These are phyloP conservation scores for Aquanectria penicillioides DNA, from an alignment of 2,329 filamentous ascomycete genomes.

Conservation along the genomic window DNA sequence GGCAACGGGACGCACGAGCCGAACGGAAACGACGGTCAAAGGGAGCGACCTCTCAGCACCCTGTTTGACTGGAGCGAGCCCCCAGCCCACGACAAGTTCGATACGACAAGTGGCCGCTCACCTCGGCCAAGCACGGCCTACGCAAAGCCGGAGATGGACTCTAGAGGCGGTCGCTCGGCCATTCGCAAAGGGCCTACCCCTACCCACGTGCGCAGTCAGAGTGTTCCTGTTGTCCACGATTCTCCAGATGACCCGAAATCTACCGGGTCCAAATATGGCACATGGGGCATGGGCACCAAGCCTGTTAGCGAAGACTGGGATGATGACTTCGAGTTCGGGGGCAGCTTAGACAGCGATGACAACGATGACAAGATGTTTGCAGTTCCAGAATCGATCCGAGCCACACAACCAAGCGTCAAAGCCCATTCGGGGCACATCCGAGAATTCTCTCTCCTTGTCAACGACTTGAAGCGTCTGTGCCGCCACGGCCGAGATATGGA, in stretches of 20 bases:
- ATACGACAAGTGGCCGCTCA: conserved; percentile 66
- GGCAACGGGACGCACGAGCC: conserved; percentile 54
- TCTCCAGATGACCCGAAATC: conserved; percentile 63
- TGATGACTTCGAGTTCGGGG: conserved; percentile 84
- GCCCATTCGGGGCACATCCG: conserved; percentile 86
- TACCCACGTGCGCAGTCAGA: conserved; percentile 81
- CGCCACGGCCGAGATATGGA: conserved; percentile 75
- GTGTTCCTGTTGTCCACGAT: conserved; percentile 79
- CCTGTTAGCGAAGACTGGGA: conserved; percentile 89
- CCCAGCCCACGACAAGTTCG: conserved; percentile 67
- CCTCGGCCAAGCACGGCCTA: conserved; percentile 79
- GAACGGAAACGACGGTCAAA: conserved; percentile 32
- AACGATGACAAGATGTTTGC: conserved; percentile 48
- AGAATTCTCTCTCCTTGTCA: conserved; percentile 83
- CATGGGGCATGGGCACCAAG: conserved; percentile 83
- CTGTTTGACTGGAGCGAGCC: conserved; percentile 84
- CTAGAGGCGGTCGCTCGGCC: conserved; percentile 74
- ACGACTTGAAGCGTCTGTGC: conserved; percentile 82
- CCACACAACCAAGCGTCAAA: conserved; percentile 83
- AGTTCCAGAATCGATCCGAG: conserved; percentile 80
- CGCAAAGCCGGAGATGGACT: conserved; percentile 77
- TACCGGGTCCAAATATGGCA: conserved; percentile 77
- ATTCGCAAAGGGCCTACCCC: conserved; percentile 75
- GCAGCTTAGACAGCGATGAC: conserved; percentile 50
- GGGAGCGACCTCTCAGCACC: conserved; percentile 69